Evolutionary conservation across 2,329 filamentous ascomycete genomes (phyloP).

Genomic region (Fusarium solani-melongenae): DNA sequence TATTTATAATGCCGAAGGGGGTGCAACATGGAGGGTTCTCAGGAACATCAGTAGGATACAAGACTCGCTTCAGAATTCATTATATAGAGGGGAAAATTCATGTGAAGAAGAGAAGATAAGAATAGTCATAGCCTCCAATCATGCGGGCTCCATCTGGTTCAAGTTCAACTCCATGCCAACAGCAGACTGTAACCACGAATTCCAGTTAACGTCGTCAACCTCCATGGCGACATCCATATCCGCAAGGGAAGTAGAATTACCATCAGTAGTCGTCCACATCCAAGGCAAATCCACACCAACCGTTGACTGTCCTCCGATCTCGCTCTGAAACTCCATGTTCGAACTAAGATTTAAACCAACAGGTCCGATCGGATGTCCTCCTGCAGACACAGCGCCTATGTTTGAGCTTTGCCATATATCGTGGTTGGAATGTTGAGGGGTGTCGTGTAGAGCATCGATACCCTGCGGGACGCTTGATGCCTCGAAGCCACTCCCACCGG

Average conservation of each 20-base stretch:
- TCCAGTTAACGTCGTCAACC: background rate
- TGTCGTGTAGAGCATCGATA: too few relatives aligned
- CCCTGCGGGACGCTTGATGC: background rate
- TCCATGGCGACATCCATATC: background rate
- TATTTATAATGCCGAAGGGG: background rate
- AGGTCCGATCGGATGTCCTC: background rate
- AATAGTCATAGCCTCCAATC: background rate
- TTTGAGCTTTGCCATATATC: background rate
- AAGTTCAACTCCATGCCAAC: background rate
- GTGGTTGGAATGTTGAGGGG: background rate
- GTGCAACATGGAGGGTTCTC: background rate
- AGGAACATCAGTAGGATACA: background rate
- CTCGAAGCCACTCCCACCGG: background rate
- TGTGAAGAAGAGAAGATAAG: background rate
- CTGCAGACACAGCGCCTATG: too few relatives aligned
- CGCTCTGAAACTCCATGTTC: background rate
- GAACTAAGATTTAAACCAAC: background rate
- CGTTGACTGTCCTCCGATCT: background rate
- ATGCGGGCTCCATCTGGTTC: background rate
- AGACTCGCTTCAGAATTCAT: background rate
- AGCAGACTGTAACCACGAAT: background rate
- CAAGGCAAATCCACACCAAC: background rate
- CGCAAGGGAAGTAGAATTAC: background rate
- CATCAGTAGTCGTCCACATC: background rate
- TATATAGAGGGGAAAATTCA: background rate